phyloP scores from a whole-genome alignment of 306 rosid species.

The Cucurbita maxima region DNA sequence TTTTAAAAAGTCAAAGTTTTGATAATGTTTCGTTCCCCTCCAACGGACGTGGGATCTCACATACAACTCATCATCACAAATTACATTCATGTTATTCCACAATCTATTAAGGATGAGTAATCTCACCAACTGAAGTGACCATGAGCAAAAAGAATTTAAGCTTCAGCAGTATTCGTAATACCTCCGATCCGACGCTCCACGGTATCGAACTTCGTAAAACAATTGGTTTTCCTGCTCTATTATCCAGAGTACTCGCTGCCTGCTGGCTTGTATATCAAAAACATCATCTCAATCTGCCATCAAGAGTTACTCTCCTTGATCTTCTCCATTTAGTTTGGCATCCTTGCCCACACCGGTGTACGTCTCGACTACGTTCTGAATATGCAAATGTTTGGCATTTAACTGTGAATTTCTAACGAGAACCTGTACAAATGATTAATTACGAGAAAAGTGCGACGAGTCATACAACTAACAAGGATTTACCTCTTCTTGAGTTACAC shows the following conservation, averaged over 20 bases:
- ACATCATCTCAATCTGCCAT: background rate
- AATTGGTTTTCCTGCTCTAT: background rate
- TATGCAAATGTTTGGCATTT: background rate
- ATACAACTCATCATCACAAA: background rate
- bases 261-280: background rate
- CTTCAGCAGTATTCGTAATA: background rate
- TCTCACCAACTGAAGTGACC: background rate
- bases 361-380: conserved; percentile 51
- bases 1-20: too few species aligned
- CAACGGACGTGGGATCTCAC: too few species aligned
- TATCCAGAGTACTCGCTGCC: background rate
- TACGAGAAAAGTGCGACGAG: background rate
- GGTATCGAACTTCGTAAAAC: background rate
- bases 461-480: background rate
- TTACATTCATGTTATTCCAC: background rate
- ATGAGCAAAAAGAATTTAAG: background rate
- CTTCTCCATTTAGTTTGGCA: conserved; percentile 34
- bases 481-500: background rate
- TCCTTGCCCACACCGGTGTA: conserved; percentile 21
- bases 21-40: too few species aligned
- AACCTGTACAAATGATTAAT: background rate
- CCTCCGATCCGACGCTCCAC: background rate
- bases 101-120: background rate
- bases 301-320: background rate
- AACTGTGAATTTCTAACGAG: background rate